Evolutionary conservation across 345 rosid genomes (phyloP).

Genomic region (Eucalyptus viminalis): DNA sequence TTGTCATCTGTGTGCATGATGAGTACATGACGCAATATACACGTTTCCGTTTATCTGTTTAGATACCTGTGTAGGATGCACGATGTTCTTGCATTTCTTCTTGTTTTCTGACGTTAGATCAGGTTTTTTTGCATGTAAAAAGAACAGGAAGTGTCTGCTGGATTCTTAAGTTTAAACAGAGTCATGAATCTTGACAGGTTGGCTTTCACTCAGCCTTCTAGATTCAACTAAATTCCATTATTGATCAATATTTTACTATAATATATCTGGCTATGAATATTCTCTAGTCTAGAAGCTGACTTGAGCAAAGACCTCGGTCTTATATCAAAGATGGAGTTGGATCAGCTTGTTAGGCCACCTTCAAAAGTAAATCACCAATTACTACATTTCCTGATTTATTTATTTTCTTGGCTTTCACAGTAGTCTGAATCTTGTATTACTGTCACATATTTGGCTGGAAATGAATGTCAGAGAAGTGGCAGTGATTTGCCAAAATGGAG

Average conservation of each 20-base stretch:
- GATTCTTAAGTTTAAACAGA: conserved; percentile 77
- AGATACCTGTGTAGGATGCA: background rate
- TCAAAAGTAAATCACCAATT: conserved; percentile 17
- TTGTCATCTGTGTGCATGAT: background rate
- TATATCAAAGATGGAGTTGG: conserved; percentile 17
- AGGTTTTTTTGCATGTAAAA: background rate
- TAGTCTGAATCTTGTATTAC: background rate
- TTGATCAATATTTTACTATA: background rate
- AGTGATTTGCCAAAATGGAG: conserved; percentile 38
- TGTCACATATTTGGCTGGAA: background rate
- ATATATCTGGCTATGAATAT: background rate
- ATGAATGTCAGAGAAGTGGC: conserved; percentile 10
- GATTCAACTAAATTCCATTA: background rate
- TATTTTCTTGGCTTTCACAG: background rate
- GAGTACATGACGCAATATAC: background rate
- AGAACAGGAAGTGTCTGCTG: conserved; percentile 60
- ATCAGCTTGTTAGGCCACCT: conserved; percentile 12
- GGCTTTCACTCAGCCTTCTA: background rate
- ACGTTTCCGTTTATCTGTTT: background rate
- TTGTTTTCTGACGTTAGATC: background rate
- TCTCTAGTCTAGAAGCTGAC: conserved; percentile 63
- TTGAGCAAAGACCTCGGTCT: conserved; percentile 63
- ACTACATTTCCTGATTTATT: background rate
- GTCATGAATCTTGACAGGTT: conserved; percentile 87
- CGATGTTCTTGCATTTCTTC: background rate